Percentiles rank a stretch among this genome's conserved stretches.
phyloP scores from a whole-genome alignment of 495 filamentous ascomycete species.

The Opeltia flavorubescens region DNA sequence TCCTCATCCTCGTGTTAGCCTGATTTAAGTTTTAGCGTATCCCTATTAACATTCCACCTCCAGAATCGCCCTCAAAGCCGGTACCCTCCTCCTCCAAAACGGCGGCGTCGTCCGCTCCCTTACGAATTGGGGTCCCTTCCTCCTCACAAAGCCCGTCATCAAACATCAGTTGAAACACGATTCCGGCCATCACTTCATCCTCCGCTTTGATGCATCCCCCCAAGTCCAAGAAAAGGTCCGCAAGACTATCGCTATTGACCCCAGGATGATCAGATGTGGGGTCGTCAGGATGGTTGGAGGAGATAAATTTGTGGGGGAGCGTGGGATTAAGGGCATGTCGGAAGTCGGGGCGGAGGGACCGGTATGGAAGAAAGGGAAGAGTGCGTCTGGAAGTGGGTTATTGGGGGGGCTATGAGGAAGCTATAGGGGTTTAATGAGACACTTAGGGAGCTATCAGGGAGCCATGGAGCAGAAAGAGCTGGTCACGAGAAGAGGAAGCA shows the following conservation, averaged over 20 bases:
- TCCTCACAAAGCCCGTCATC: slow-evolving; percentile 58
- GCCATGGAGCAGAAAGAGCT: no score
- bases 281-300: slow-evolving; percentile 73
- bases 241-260: slow-evolving; percentile 69
- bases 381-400: no score
- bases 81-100: slow-evolving; percentile 64
- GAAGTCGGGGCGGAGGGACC: slow-evolving; percentile 13
- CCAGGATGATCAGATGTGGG: slow-evolving; percentile 74
- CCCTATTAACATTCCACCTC: slow-evolving; percentile 2
- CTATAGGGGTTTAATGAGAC: no score
- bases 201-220: slow-evolving; percentile 77
- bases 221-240: slow-evolving; percentile 56
- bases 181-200: slow-evolving; percentile 87
- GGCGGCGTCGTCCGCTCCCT: slow-evolving; percentile 86
- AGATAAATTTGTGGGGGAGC: slow-evolving; percentile 27
- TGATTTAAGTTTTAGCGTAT: slow-evolving; percentile 10
- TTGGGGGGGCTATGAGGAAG: no score
- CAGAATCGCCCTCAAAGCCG: slow-evolving; percentile 80
- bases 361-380: slow-evolving; percentile 22
- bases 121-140: slow-evolving; percentile 86
- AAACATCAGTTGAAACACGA: slow-evolving; percentile 69
- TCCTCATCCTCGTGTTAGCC: not conserved
- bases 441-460: no score
- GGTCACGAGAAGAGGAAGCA: no score
- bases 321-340: slow-evolving; percentile 4